Evolutionary conservation across 1,139 yeast genomes (phyloP).

Genomic region (Taiozyma sp.): DNA sequence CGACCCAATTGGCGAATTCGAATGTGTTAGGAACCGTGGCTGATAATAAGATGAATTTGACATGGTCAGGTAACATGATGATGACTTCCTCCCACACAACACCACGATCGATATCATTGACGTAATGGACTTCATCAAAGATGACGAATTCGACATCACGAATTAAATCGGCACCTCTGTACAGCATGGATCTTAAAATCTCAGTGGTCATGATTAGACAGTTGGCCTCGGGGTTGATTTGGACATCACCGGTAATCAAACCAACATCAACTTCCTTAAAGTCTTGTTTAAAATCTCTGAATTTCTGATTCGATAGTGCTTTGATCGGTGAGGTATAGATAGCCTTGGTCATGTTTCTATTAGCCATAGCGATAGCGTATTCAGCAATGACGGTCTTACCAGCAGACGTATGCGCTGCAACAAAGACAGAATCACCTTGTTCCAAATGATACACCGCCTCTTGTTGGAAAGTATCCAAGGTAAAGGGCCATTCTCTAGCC

Average conservation of each 20-base stretch:
- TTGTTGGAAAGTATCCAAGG: constrained; percentile 91
- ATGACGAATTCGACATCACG: constrained; percentile 97
- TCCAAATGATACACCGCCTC: constrained; percentile 96
- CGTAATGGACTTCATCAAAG: constrained; percentile 97
- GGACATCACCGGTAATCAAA: constrained; percentile 95
- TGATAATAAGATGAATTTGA: constrained; percentile 79
- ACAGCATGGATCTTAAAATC: constrained; percentile 89
- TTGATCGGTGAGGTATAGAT: constrained; percentile 93
- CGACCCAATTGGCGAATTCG: constrained; percentile 98
- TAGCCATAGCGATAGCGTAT: constrained; percentile 91
- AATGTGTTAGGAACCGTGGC: constrained; percentile 98
- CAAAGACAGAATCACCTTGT: constrained; percentile 96
- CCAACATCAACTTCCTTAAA: constrained; percentile 87
- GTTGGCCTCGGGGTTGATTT: constrained; percentile 94
- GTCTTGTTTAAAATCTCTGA: constrained; percentile 82
- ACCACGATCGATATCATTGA: constrained; percentile 95
- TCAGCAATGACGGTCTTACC: constrained; percentile 94
- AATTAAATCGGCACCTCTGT: constrained; percentile 92
- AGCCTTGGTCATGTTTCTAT: constrained; percentile 85
- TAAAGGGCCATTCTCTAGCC: constrained; percentile 93
- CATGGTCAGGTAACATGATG: constrained; percentile 94
- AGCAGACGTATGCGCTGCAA: constrained; percentile 96
- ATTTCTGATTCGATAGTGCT: constrained; percentile 90
- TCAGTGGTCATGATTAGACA: constrained; percentile 98
- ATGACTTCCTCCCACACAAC: constrained; percentile 99